A percentile compares a stretch with the other conserved stretches of the same genome.
phyloP scores from a whole-genome alignment of 768 basidiomycete species.

The Saitozyma sp. region DNA sequence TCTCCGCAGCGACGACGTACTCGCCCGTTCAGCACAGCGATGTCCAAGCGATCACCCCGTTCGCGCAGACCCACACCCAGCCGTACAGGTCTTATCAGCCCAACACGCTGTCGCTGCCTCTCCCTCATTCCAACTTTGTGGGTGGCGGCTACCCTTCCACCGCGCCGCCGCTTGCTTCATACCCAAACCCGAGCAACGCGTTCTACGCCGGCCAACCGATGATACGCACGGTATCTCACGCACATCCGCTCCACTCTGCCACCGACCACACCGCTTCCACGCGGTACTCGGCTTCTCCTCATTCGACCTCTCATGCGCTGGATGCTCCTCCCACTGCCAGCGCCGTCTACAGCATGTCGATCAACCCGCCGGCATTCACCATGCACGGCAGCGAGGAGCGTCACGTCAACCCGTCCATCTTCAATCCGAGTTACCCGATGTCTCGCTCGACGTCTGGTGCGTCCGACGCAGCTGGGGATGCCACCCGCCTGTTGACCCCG shows the following conservation, averaged over 20 bases:
- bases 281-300: constrained; percentile 44
- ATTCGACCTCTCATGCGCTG: constrained; percentile 17
- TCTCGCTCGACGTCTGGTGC: constrained; percentile 45
- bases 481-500: constrained; percentile 35
- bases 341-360: not conserved
- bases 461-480: constrained; percentile 23
- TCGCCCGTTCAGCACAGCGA: too few relatives aligned
- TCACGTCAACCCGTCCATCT: constrained; percentile 38
- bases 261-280: constrained; percentile 37
- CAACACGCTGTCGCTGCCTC: constrained; percentile 10
- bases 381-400: not conserved
- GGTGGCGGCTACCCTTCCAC: constrained; percentile 15
- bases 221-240: constrained; percentile 43
- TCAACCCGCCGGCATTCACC: not conserved
- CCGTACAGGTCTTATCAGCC: constrained; percentile 16
- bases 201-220: constrained; percentile 33
- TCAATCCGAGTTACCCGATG: constrained; percentile 36
- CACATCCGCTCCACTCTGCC: constrained; percentile 42
- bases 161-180: constrained; percentile 28
- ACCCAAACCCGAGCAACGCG: constrained; percentile 10
- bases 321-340: constrained; percentile 27
- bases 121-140: constrained; percentile 12
- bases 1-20: too few relatives aligned
- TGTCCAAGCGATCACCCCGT: constrained; percentile 17
- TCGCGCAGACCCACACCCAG: constrained; percentile 18